These are phyloP conservation scores for Penicillium sp. DNA, from an alignment of 2,329 filamentous ascomycete species.

Conservation along the genomic window DNA sequence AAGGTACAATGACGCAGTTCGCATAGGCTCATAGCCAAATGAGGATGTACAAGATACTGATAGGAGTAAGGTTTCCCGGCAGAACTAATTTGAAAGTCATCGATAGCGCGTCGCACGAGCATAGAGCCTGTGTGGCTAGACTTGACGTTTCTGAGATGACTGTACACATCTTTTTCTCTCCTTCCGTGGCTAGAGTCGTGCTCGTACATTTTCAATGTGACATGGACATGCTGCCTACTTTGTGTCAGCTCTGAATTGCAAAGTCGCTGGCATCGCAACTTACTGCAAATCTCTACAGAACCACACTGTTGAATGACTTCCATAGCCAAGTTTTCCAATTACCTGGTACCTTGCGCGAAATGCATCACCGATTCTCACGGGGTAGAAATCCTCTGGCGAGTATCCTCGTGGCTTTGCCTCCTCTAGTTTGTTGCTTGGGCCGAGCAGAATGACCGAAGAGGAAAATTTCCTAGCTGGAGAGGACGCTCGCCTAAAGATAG, in stretches of 20 bases:
- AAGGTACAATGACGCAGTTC: constrained; percentile 9
- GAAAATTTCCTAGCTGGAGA: constrained; percentile 1
- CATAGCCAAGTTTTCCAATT: constrained; percentile 11
- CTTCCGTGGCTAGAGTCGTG: constrained; percentile 7
- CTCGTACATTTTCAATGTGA: constrained; percentile 15
- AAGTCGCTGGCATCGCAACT: background rate
- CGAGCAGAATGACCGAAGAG: background rate
- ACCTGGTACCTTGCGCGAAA: constrained; percentile 13
- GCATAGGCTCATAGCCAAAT: constrained; percentile 19
- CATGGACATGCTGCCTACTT: constrained; percentile 6
- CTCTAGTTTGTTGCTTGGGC: constrained; percentile 9
- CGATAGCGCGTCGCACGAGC: constrained; percentile 15
- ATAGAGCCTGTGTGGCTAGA: constrained; percentile 13
- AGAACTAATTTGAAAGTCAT: constrained; percentile 18
- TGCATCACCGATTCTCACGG: constrained; percentile 11
- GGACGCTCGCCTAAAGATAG: background rate
- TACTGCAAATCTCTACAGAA: constrained; percentile 13
- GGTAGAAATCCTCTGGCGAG: constrained; percentile 6
- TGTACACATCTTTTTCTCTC: constrained; percentile 15
- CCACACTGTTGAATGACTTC: constrained; percentile 10
- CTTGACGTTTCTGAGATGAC: constrained; percentile 14
- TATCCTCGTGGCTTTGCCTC: constrained; percentile 12
- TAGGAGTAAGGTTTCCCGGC: constrained; percentile 8
- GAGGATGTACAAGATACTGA: constrained; percentile 21
- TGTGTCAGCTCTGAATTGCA: background rate